Evolutionary conservation across 768 basidiomycete genomes (phyloP).

Genomic region (Astraeus odoratus): DNA sequence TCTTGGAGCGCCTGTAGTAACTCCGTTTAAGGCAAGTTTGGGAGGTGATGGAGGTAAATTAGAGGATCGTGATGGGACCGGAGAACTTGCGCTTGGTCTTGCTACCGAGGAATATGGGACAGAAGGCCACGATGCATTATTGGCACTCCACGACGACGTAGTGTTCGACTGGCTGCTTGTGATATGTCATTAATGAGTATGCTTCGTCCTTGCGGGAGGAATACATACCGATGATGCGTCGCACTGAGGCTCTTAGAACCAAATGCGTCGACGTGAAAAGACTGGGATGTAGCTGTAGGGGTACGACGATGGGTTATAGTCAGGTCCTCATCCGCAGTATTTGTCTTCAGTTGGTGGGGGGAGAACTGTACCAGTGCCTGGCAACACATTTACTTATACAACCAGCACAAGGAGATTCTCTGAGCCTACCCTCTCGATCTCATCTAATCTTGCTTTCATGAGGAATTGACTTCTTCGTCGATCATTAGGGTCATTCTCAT

Average conservation of each 20-base stretch:
- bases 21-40: conserved; percentile 58
- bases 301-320: conserved; percentile 15
- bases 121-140: conserved; percentile 34
- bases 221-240: conserved; percentile 12
- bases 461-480: conserved; percentile 67
- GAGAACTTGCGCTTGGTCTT: conserved; percentile 12
- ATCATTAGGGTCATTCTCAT: conserved; percentile 67
- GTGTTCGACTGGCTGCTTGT: conserved; percentile 7
- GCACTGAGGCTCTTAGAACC: not conserved
- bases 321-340: conserved; percentile 15
- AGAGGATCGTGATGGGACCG: conserved; percentile 15
- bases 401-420: conserved; percentile 5
- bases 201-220: not conserved
- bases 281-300: conserved; percentile 11
- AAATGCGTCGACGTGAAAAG: conserved; percentile 4
- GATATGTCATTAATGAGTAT: conserved; percentile 6
- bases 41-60: conserved; percentile 48
- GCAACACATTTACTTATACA: conserved; percentile 13
- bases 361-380: conserved; percentile 65
- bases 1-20: conserved; percentile 54
- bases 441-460: conserved; percentile 70
- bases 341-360: conserved; percentile 35
- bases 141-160: conserved; percentile 11
- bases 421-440: conserved; percentile 60
- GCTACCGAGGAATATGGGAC: conserved; percentile 36